A percentile compares a stretch with the other conserved stretches of the same genome.
These are phyloP conservation scores for Cerrena zonata DNA, from an alignment of 1,284 basidiomycete species.

Conservation along the genomic window DNA sequence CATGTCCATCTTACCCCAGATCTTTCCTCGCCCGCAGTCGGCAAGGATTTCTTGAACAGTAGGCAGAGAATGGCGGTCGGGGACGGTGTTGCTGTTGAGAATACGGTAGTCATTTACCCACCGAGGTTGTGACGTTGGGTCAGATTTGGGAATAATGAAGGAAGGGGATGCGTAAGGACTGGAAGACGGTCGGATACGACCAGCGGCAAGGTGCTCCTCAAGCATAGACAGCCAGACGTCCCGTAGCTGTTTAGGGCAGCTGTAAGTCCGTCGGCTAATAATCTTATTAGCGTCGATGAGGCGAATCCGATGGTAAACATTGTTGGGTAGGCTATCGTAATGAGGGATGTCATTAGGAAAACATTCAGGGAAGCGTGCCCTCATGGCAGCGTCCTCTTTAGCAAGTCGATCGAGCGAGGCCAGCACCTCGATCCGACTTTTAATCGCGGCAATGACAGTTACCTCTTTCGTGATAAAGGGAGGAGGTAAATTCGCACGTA, in stretches of 20 bases:
- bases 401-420: not conserved
- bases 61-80: slow-evolving; percentile 32
- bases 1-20: slow-evolving; percentile 36
- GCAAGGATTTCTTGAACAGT: too few species aligned
- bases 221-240: slow-evolving; percentile 15
- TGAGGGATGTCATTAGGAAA: not conserved
- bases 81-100: slow-evolving; percentile 32
- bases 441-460: not conserved
- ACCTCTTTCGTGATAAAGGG: not conserved
- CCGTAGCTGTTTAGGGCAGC: slow-evolving; percentile 17
- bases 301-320: not conserved
- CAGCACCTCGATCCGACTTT: not conserved
- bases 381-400: not conserved
- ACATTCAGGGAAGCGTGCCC: not conserved
- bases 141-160: slow-evolving; percentile 35
- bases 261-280: slow-evolving; percentile 14
- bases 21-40: slow-evolving; percentile 26
- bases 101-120: slow-evolving; percentile 39
- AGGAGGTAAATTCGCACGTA: not conserved
- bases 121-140: slow-evolving; percentile 27
- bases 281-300: slow-evolving; percentile 8
- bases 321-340: not conserved
- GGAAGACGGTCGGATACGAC: slow-evolving; percentile 20
- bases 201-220: slow-evolving; percentile 14
- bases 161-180: slow-evolving; percentile 27